These are phyloP conservation scores for Dactylellina sp. DNA, from an alignment of 2,329 filamentous ascomycete species.

Conservation along the genomic window DNA sequence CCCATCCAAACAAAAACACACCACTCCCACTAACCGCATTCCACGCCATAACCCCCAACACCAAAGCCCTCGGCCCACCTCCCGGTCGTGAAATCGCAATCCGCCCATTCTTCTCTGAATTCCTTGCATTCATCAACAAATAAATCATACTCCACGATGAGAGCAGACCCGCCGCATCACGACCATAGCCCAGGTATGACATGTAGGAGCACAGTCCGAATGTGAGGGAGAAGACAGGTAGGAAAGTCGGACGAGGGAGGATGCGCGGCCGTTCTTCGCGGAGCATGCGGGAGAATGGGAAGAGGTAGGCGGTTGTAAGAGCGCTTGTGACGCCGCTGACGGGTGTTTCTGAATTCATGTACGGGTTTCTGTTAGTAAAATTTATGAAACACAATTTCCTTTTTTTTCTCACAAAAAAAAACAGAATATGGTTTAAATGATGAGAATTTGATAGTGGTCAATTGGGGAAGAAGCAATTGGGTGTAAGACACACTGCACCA, in stretches of 20 bases:
- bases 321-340: constrained; percentile 23
- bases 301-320: constrained; percentile 19
- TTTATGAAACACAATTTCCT: too few species aligned
- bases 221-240: constrained; percentile 58
- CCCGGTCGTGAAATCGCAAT: constrained; percentile 38
- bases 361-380: too few species aligned
- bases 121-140: constrained; percentile 57
- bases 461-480: background rate
- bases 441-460: background rate
- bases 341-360: constrained; percentile 26
- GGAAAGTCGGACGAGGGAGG: constrained; percentile 56
- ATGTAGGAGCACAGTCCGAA: constrained; percentile 58
- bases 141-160: constrained; percentile 60
- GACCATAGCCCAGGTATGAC: constrained; percentile 58
- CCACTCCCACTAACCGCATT: constrained; percentile 51
- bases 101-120: constrained; percentile 21
- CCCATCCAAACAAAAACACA: constrained; percentile 53
- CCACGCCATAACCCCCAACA: constrained; percentile 39
- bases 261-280: constrained; percentile 49
- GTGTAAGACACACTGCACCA: constrained; percentile 43
- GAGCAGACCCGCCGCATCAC: constrained; percentile 58
- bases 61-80: constrained; percentile 35
- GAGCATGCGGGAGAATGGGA: constrained; percentile 54
- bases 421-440: background rate
- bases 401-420: too few species aligned